These are phyloP conservation scores for Ceratocystis papillata DNA, from an alignment of 2,329 filamentous ascomycete genomes.

Conservation along the genomic window DNA sequence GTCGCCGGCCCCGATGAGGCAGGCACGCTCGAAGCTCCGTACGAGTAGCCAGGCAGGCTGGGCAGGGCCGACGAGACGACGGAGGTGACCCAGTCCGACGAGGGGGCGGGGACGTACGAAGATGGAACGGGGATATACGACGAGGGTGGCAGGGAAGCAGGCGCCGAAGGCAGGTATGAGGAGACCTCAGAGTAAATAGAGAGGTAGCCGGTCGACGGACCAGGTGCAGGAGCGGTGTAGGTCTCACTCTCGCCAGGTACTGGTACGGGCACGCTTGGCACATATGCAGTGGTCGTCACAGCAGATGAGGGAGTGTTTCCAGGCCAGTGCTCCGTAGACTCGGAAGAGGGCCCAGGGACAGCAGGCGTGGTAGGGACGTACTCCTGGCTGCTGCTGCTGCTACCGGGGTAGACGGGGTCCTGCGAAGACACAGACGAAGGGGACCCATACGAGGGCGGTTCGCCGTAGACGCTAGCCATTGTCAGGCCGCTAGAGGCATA, in stretches of 20 bases:
- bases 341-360: not conserved
- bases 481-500: conserved; percentile 13
- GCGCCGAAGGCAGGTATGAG: not conserved
- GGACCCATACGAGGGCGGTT: conserved; percentile 7
- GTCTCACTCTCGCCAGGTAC: not conserved
- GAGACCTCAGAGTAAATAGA: not conserved
- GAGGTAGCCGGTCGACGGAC: not conserved
- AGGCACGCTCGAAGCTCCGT: not conserved
- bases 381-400: conserved; percentile 1
- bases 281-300: not conserved
- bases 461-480: conserved; percentile 19
- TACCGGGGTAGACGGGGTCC: not conserved
- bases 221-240: not conserved
- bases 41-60: conserved; percentile 15
- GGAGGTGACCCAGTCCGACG: conserved; percentile 4
- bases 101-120: not conserved
- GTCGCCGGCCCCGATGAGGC: not conserved
- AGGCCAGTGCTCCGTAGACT: not conserved
- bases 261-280: not conserved
- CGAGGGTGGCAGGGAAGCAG: not conserved
- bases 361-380: not conserved
- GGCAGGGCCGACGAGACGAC: conserved; percentile 8
- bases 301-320: not conserved
- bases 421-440: not conserved
- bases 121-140: not conserved